Evolutionary conservation across 2,329 filamentous ascomycete species (phyloP).

Genomic region (Monosporascus sp.): DNA sequence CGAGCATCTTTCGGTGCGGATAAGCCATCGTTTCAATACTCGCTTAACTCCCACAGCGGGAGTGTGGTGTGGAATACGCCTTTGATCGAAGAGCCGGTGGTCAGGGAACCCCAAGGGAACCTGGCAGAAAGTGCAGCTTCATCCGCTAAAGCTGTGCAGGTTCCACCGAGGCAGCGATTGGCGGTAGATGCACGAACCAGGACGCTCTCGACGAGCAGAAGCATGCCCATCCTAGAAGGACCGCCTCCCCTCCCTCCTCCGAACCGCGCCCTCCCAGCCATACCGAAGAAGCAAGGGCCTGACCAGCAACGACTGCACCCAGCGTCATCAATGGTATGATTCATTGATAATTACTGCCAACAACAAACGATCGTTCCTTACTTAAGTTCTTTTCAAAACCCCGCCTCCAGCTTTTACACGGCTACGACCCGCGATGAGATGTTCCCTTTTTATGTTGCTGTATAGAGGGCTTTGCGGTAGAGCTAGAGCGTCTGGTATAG

Average conservation of each 20-base stretch:
- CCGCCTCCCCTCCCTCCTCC: slow-evolving; percentile 9
- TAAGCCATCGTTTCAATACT: neutral
- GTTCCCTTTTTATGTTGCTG: too few relatives aligned
- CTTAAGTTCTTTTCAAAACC: too few relatives aligned
- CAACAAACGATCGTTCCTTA: too few relatives aligned
- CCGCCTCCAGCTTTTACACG: too few relatives aligned
- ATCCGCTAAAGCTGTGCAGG: neutral
- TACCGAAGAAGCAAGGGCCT: slow-evolving; percentile 6
- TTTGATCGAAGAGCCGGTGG: neutral
- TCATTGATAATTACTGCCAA: neutral
- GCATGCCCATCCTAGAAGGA: slow-evolving; percentile 11
- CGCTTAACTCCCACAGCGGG: neutral
- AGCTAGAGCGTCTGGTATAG: too few relatives aligned
- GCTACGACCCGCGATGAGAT: too few relatives aligned
- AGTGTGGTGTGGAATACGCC: neutral
- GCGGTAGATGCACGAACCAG: slow-evolving; percentile 1
- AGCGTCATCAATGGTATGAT: neutral
- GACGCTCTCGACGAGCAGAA: slow-evolving; percentile 3
- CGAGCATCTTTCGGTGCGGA: neutral
- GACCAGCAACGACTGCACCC: neutral
- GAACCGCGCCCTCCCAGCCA: slow-evolving; percentile 10
- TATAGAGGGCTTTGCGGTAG: too few relatives aligned
- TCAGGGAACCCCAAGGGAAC: neutral
- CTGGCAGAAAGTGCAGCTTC: neutral
- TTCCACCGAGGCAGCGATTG: neutral